These are phyloP conservation scores for Allium fistulosum DNA, from an alignment of 106 monocot genomes.

Conservation along the genomic window DNA sequence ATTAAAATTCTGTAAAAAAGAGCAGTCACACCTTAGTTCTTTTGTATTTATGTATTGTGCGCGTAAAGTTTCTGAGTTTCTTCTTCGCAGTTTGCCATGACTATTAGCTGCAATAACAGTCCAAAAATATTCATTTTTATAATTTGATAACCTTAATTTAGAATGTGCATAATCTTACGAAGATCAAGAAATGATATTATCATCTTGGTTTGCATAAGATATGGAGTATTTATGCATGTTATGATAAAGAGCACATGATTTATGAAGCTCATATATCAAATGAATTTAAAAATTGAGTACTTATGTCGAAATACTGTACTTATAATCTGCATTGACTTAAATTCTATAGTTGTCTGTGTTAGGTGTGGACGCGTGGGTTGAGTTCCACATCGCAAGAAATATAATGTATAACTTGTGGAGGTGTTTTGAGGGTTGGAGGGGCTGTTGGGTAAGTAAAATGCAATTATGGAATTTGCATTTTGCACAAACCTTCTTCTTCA, in stretches of 20 bases:
- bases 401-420: too few relatives aligned
- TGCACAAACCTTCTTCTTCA: conserved; percentile 6
- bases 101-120: neutral
- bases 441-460: conserved; percentile 6
- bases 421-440: too few relatives aligned
- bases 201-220: neutral
- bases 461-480: neutral
- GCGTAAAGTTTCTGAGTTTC: conserved; percentile 44
- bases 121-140: neutral
- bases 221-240: too few relatives aligned
- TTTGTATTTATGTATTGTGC: conserved; percentile 81
- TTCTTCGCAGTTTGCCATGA: conserved; percentile 26
- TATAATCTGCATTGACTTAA: neutral
- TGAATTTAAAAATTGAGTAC: too few relatives aligned
- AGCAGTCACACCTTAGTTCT: conserved; percentile 51
- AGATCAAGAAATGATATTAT: neutral
- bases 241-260: too few relatives aligned
- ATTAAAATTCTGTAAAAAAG: neutral
- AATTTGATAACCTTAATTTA: too few relatives aligned
- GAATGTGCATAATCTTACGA: neutral
- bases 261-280: too few relatives aligned
- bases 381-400: too few relatives aligned
- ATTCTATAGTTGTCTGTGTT: neutral
- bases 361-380: too few relatives aligned
- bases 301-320: neutral